phyloP scores from a whole-genome alignment of 2,329 filamentous ascomycete species.

The Elsinoe arachidis region DNA sequence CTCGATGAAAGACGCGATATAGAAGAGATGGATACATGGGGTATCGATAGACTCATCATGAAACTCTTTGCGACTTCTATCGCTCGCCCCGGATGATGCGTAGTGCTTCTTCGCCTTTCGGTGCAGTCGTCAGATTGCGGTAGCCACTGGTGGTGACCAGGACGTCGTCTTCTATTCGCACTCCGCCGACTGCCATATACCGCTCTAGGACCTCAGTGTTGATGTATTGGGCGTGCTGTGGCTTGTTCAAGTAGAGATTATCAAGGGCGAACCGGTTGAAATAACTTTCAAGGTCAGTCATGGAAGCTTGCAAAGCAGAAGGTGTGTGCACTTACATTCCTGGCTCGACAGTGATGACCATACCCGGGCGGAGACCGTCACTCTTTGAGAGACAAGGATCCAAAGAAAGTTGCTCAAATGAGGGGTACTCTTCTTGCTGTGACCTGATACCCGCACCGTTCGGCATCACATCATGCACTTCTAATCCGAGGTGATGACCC shows the following conservation, averaged over 20 bases:
- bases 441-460: neutral
- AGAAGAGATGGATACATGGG: neutral
- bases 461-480: slow-evolving; percentile 63
- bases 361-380: slow-evolving; percentile 38
- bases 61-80: neutral
- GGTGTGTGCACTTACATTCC: slow-evolving; percentile 30
- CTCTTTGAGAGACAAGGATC: neutral
- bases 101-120: slow-evolving; percentile 60
- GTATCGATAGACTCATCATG: neutral
- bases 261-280: slow-evolving; percentile 86
- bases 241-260: slow-evolving; percentile 61
- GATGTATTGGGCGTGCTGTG: slow-evolving; percentile 67
- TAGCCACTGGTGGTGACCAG: slow-evolving; percentile 60
- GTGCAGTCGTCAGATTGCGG: slow-evolving; percentile 63
- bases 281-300: slow-evolving; percentile 52
- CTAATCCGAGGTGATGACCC: slow-evolving; percentile 85
- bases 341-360: slow-evolving; percentile 50
- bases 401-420: neutral
- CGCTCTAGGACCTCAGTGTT: slow-evolving; percentile 61
- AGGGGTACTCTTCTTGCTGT: neutral
- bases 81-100: slow-evolving; percentile 37
- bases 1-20: neutral
- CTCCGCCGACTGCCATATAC: slow-evolving; percentile 76
- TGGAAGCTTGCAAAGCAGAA: neutral
- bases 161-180: slow-evolving; percentile 65